phyloP scores from a whole-genome alignment of 345 rosid genomes.

The Boechera stricta region DNA sequence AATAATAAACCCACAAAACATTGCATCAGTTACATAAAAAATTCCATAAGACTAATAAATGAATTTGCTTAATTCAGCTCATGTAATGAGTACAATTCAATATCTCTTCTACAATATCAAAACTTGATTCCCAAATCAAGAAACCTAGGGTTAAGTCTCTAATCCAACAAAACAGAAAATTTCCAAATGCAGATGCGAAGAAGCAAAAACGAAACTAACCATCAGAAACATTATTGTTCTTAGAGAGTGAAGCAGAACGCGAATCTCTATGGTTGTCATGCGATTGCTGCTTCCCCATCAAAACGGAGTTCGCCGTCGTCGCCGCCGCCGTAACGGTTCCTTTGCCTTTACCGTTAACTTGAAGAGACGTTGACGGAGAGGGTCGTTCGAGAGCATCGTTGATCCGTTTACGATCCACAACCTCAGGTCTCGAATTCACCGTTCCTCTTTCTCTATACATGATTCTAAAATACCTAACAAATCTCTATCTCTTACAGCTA shows the following conservation, averaged over 20 bases:
- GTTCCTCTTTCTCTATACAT: slow-evolving; percentile 54
- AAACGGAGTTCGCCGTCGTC: slow-evolving; percentile 44
- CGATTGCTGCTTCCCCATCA: slow-evolving; percentile 62
- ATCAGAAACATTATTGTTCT: slow-evolving; percentile 58
- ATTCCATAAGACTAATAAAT: not conserved
- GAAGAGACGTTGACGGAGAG: slow-evolving; percentile 75
- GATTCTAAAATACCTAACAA: slow-evolving; percentile 11
- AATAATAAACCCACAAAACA: slow-evolving; percentile 13
- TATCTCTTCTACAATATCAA: not conserved
- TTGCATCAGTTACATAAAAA: slow-evolving; percentile 21
- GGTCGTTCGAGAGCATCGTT: slow-evolving; percentile 79
- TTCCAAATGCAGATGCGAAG: not conserved
- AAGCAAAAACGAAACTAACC: slow-evolving; percentile 46
- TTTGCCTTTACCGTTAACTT: slow-evolving; percentile 68
- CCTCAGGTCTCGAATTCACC: slow-evolving; percentile 70
- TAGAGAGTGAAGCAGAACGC: slow-evolving; percentile 55
- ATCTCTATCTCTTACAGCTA: slow-evolving; percentile 1
- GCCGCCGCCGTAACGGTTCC: slow-evolving; percentile 34
- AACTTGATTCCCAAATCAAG: slow-evolving; percentile 23
- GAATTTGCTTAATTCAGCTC: not conserved
- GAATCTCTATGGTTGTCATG: slow-evolving; percentile 60
- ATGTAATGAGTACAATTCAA: not conserved
- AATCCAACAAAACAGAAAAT: not conserved
- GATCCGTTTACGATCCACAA: slow-evolving; percentile 81
- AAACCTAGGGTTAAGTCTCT: not conserved